Percentiles rank a stretch among this genome's conserved stretches.
phyloP scores from a whole-genome alignment of 1,139 yeast species.

The Nakaseomyces bracarensis region DNA sequence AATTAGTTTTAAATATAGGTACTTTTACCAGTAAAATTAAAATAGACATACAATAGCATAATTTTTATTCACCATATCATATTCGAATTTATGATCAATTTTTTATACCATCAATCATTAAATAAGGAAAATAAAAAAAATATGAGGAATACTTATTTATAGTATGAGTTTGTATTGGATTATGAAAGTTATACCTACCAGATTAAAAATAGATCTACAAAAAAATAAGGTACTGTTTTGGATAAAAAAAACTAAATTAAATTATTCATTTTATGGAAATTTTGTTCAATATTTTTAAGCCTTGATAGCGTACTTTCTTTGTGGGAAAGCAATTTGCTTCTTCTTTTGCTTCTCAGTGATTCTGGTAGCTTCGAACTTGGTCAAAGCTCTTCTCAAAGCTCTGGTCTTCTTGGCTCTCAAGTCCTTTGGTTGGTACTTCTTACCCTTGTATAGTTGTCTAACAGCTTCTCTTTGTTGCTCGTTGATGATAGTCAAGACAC shows the following conservation, averaged over 20 bases:
- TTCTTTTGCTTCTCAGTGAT: conserved; percentile 86
- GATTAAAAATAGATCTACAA: conserved; percentile 3
- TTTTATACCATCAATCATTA: too few species aligned
- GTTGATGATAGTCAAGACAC: conserved; percentile 95
- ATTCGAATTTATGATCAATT: too few species aligned
- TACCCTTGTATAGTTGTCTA: conserved; percentile 91
- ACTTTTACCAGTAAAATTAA: too few species aligned
- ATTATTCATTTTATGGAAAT: background rate
- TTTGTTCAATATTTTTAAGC: conserved; percentile 47
- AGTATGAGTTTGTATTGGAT: conserved; percentile 1
- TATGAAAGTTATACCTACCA: conserved; percentile 5
- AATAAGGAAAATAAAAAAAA: too few species aligned
- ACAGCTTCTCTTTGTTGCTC: conserved; percentile 93
- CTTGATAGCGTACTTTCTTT: conserved; percentile 97
- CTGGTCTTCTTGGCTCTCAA: conserved; percentile 99
- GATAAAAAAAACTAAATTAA: background rate
- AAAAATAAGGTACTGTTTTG: background rate
- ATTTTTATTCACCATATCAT: too few species aligned
- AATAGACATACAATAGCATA: too few species aligned
- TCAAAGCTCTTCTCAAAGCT: conserved; percentile 96
- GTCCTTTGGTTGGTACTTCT: conserved; percentile 97
- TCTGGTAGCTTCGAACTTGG: conserved; percentile 75
- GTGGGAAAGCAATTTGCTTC: conserved; percentile 94
- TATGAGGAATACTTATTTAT: background rate
- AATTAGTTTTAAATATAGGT: too few species aligned